Evolutionary conservation across 192 early-diverging fungal species (phyloP), one percentile per base, ranked within the genome.

Genomic region (Umbelopsis ramanniana): DNA sequence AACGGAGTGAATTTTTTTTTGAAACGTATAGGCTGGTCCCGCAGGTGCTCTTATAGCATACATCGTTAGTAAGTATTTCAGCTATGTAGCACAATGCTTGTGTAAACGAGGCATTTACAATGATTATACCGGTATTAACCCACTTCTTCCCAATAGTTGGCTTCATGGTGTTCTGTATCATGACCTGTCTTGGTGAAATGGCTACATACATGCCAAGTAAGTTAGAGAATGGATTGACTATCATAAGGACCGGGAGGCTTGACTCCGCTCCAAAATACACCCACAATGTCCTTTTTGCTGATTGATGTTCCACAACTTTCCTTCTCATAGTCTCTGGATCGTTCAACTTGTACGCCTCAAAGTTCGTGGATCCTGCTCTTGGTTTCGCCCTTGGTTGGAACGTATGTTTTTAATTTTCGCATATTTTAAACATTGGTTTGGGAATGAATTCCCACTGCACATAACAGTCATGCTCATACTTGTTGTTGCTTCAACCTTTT

Each of bases 121-220:
- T 54, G 23, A 11, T n/a, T 12, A 37, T 37, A 37, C 54, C 4
- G 5, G 11, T 19, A 38, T 37, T 19, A 11, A 37, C 57, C 15
- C 3, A 19, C 15, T 37, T 63, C 33, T 19, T n/a, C 24, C 26
- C 38, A 48, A n/a, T 73, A 69, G 71, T 78, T 55, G 77, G 77
- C 57, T 74, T 74, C 35, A 79, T 74, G 72, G 77, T 76, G 15
- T 93, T 86, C 48, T 93, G 89, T 57, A 84, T 93, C 38, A 87
- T 91, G 79, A 93, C 90, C 8, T 91, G 89, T 74, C 84, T 97
- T 70, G 94, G 92, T 73, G 95, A 97, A 76, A 90, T 95, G 90
- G 90, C 93, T 2, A 88, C 94, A 8, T 87, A 88, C 21, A 87
- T 95, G 48, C 94, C 94, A n/a, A 86, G 71, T 67, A 73, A 71